A percentile compares a stretch with the other conserved stretches of the same genome.
Conservation (phyloP, 164 flowering plant genomes). For the Warburgia ugandensis region DNA sequence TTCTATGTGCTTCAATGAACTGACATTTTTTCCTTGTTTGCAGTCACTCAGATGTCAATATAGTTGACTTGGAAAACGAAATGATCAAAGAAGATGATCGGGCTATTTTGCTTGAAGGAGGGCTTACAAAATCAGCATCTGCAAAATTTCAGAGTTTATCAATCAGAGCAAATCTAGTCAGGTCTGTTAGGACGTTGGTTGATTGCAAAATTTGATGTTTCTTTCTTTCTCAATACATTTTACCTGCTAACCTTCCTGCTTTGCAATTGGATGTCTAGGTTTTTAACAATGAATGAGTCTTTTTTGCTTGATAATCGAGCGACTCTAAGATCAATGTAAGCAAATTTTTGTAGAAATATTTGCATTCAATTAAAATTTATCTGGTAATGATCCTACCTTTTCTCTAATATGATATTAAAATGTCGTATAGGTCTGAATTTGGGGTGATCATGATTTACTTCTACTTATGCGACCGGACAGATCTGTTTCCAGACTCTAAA, state of each 20-base stretch:
- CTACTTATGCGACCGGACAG: conserved; percentile 84
- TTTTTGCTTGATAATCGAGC: conserved; percentile 84
- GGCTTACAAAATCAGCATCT: conserved; percentile 78
- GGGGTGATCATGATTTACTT: conserved; percentile 69
- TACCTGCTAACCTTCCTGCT: background rate
- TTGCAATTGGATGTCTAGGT: conserved; percentile 35
- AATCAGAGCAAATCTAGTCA: conserved; percentile 56
- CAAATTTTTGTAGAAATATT: background rate
- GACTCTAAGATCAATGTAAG: conserved; percentile 80
- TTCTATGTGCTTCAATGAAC: background rate
- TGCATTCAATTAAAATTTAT: background rate
- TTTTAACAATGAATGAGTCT: conserved; percentile 73
- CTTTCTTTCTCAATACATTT: background rate
- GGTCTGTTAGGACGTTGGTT: conserved; percentile 30
- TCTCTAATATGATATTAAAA: too few relatives aligned
- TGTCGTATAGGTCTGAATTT: conserved; percentile 72
- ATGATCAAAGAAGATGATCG: conserved; percentile 75
- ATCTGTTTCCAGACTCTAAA: conserved; percentile 58
- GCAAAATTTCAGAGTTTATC: conserved; percentile 50
- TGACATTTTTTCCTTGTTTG: conserved; percentile 6
- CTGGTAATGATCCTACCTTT: background rate
- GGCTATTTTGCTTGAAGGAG: conserved; percentile 82
- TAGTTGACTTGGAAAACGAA: conserved; percentile 67
- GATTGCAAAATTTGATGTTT: background rate
- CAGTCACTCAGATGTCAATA: conserved; percentile 90